phyloP scores from a whole-genome alignment of 1,284 basidiomycete genomes.

The Marasmius sp. region DNA sequence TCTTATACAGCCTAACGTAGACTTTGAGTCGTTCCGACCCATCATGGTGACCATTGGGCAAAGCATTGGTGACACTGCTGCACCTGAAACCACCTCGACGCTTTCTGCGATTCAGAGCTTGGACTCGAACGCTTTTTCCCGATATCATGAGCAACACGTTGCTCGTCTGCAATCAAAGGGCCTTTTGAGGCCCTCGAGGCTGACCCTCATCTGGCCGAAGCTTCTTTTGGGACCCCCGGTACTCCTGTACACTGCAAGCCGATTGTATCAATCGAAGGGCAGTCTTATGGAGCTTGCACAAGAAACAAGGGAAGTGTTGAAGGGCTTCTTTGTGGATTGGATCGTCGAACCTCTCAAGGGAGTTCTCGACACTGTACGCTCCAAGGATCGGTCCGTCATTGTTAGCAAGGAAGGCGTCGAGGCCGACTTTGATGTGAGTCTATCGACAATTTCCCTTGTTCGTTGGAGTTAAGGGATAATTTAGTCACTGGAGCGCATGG shows the following conservation, averaged over 20 bases:
- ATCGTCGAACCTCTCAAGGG: conserved; percentile 85
- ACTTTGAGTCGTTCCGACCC: background rate
- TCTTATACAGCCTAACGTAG: background rate
- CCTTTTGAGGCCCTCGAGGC: conserved; percentile 57
- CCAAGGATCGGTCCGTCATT: conserved; percentile 74
- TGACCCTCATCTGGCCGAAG: conserved; percentile 66
- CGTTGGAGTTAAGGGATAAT: background rate
- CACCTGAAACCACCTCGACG: background rate
- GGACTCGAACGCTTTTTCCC: background rate
- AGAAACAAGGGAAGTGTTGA: conserved; percentile 71
- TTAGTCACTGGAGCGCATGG: conserved; percentile 92
- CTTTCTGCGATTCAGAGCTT: background rate
- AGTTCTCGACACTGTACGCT: conserved; percentile 81
- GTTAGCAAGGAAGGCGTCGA: conserved; percentile 76
- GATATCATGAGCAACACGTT: conserved; percentile 25
- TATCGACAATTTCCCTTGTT: background rate
- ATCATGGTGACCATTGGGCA: background rate
- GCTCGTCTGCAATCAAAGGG: conserved; percentile 29
- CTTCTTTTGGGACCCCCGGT: conserved; percentile 67
- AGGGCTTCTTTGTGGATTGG: conserved; percentile 84
- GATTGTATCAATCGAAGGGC: conserved; percentile 51
- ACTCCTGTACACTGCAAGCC: conserved; percentile 45
- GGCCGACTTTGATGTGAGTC: conserved; percentile 76
- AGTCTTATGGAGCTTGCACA: conserved; percentile 51
- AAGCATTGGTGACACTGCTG: background rate